Conservation (phyloP, 2,329 filamentous ascomycete genomes). For the Calonectria hawksworthii region DNA sequence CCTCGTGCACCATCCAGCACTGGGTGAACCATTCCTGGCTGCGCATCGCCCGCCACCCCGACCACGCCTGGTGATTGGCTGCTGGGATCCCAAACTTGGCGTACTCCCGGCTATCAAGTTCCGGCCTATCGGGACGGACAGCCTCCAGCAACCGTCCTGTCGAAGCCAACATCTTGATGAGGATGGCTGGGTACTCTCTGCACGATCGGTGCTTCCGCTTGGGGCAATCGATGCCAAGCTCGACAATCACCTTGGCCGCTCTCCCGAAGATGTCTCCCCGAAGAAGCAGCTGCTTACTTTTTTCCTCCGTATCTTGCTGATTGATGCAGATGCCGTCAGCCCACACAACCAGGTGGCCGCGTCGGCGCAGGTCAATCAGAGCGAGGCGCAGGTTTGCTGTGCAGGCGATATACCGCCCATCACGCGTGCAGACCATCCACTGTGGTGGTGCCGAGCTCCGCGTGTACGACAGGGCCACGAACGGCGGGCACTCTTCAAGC, state of each 20-base stretch:
- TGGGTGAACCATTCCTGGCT: constrained; percentile 20
- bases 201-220: constrained; percentile 14
- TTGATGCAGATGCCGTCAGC: constrained; percentile 10
- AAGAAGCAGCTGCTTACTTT: neutral
- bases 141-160: constrained; percentile 5
- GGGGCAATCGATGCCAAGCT: constrained; percentile 13
- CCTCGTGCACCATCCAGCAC: constrained; percentile 26
- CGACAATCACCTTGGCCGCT: neutral
- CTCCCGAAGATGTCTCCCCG: neutral
- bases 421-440: constrained; percentile 25
- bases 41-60: constrained; percentile 21
- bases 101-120: constrained; percentile 5
- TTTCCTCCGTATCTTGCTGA: constrained; percentile 12
- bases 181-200: constrained; percentile 20
- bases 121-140: constrained; percentile 10
- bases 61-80: constrained; percentile 17
- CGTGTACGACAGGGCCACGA: constrained; percentile 25
- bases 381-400: constrained; percentile 15
- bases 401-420: constrained; percentile 24
- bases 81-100: constrained; percentile 17
- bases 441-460: constrained; percentile 15
- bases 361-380: constrained; percentile 4
- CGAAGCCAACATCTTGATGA: constrained; percentile 23
- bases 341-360: constrained; percentile 22
- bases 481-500: constrained; percentile 16